Evolutionary conservation across 441 rosid species (phyloP).

Genomic region (Capsella rubella): DNA sequence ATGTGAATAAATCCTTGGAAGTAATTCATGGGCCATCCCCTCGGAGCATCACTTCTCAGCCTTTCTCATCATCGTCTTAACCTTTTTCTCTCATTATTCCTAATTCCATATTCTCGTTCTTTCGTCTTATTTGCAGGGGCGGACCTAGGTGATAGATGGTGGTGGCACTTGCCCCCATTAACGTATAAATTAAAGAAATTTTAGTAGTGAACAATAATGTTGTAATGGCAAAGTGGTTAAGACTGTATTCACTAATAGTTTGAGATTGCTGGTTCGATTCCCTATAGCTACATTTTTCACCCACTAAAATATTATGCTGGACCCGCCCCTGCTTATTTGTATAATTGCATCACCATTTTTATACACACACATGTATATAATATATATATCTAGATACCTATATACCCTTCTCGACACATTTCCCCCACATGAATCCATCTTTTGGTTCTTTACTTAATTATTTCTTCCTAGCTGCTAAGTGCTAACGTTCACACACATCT

Average conservation of each 20-base stretch:
- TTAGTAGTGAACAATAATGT: no score
- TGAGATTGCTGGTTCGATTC: no score
- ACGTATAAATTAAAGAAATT: no score
- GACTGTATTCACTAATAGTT: no score
- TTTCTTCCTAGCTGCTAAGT: slow-evolving; percentile 13
- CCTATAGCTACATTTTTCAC: no score
- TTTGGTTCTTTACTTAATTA: slow-evolving; percentile 41
- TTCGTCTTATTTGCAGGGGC: not conserved
- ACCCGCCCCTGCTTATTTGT: no score
- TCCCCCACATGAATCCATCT: slow-evolving; percentile 42
- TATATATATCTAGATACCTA: not conserved
- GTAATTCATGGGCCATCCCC: slow-evolving; percentile 48
- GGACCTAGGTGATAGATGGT: no score
- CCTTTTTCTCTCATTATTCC: slow-evolving; percentile 45
- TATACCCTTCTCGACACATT: slow-evolving; percentile 41
- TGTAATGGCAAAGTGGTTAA: no score
- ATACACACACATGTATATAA: not conserved
- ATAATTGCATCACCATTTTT: not conserved
- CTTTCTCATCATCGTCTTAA: slow-evolving; percentile 50
- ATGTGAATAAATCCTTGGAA: slow-evolving; percentile 50
- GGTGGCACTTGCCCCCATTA: no score
- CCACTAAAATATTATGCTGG: no score
- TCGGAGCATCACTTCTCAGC: slow-evolving; percentile 45
- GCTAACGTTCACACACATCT: slow-evolving; percentile 31
- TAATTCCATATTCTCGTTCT: slow-evolving; percentile 35